These are phyloP conservation scores for Xerophyta viscosa DNA, from an alignment of 106 monocot genomes.

Conservation along the genomic window DNA sequence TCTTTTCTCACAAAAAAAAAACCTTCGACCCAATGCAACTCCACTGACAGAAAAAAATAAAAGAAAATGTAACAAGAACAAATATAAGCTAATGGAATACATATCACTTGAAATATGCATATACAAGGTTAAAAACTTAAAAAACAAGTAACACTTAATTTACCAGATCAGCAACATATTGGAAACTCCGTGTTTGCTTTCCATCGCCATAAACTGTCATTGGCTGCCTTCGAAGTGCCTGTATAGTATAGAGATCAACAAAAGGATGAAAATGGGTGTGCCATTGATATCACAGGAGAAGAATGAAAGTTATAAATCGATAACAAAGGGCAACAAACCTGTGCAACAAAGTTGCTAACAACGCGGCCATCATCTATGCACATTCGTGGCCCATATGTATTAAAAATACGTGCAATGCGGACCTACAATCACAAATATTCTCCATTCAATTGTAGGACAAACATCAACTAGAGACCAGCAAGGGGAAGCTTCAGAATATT, in stretches of 20 bases:
- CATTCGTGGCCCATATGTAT: constrained; percentile 75
- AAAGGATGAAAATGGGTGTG: no score
- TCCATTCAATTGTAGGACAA: background rate
- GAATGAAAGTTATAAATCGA: no score
- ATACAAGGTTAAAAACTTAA: background rate
- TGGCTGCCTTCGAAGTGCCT: constrained; percentile 60
- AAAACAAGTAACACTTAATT: background rate
- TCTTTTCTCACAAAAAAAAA: no score
- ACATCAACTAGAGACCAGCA: no score
- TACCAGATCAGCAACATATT: constrained; percentile 82
- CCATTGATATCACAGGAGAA: no score
- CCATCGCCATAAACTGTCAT: constrained; percentile 81
- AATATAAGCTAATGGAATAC: background rate
- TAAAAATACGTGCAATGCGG: constrained; percentile 75
- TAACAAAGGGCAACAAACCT: no score
- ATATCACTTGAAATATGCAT: background rate
- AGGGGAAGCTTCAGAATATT: no score
- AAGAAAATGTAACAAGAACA: no score
- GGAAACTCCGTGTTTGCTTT: constrained; percentile 76
- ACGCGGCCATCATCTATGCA: constrained; percentile 84
- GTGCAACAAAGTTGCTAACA: constrained; percentile 85
- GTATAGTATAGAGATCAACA: no score
- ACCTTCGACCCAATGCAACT: no score
- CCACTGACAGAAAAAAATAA: no score
- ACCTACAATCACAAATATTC: constrained; percentile 29